A percentile compares a stretch with the other conserved stretches of the same genome.
phyloP scores from a whole-genome alignment of 768 basidiomycete species.

The Termitomyces sp. region DNA sequence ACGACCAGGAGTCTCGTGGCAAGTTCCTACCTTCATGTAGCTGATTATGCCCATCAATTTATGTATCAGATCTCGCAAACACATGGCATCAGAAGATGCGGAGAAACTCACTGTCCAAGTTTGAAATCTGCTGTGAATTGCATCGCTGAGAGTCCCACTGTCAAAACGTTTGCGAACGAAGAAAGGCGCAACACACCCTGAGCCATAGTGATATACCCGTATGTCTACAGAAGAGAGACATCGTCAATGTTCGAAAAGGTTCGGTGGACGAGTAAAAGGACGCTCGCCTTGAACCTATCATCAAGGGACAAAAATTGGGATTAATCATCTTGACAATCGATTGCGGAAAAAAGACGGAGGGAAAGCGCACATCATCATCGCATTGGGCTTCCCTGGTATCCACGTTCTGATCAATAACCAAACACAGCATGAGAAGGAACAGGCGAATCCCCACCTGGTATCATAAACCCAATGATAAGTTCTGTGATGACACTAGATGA shows the following conservation, averaged over 20 bases:
- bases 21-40: conserved; percentile 42
- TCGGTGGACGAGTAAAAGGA: neutral
- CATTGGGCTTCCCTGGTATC: conserved; percentile 61
- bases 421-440: neutral
- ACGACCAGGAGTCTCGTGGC: neutral
- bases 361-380: conserved; percentile 63
- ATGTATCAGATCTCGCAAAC: neutral
- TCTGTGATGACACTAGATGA: conserved; percentile 62
- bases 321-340: neutral
- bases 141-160: conserved; percentile 38
- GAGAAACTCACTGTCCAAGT: conserved; percentile 58
- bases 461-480: conserved; percentile 61
- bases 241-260: neutral
- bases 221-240: conserved; percentile 43
- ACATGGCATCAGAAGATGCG: neutral
- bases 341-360: neutral
- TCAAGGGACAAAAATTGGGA: conserved; percentile 1
- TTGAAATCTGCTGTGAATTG: conserved; percentile 74
- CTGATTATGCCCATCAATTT: conserved; percentile 22
- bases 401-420: conserved; percentile 13
- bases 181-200: conserved; percentile 28
- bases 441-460: conserved; percentile 29
- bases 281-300: conserved; percentile 34
- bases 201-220: conserved; percentile 63
- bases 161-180: neutral